Base-by-base conservation (phyloP, 2,329 filamentous ascomycete species). In the Dothideomycetes sp. region DNA sequence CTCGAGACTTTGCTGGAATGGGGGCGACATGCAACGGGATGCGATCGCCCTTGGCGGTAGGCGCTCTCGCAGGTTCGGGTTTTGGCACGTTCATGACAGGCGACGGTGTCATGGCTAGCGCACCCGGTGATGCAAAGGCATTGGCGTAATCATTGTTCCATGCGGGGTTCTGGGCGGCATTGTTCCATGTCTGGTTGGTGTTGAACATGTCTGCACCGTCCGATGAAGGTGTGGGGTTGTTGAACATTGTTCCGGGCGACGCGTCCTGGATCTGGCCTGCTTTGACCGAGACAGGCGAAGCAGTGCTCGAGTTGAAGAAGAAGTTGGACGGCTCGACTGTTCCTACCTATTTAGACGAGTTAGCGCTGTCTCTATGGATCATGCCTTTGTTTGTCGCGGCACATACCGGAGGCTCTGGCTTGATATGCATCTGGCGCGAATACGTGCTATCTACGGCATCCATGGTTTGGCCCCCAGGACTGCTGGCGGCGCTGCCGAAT, bases 1-100 rank as follows among this genome's bases (percentile, higher is more conserved):
- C 91, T 16, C 91, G 80, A 12, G 88, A 94, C 62, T 95, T 96
- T 43, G 59, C 51, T 7, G 56, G 54, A 19, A 61, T 60, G 7
- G 58, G 58, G 18, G 56, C 57, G 35, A 61, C 60, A 41, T 61
- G 54, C 22, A 62, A 43, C 17, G 53, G 48, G 19, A 56, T 59
- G 18, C 52, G 45, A 18, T 56, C 55, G n/a, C 47, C 41, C 5
- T 49, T 47, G 4, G 41, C 32, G 15, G 40, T 42, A 6, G 44
- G 20, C 4, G 38, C 46, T 6, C 45, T 46, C 7, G 45, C 29
- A 8, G 41, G 44, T 16, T 49, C 43, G 20, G 49, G 47, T 16
- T 53, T 51, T 7, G 48, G 45, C 7, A 49, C 51, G 43, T 58
- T 59, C 15, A 52, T 49, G 12, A 53, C 53, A 13, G 58, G 57